Evolutionary conservation across 2,329 filamentous ascomycete species (phyloP).

Genomic region (Monilinia fructicola): DNA sequence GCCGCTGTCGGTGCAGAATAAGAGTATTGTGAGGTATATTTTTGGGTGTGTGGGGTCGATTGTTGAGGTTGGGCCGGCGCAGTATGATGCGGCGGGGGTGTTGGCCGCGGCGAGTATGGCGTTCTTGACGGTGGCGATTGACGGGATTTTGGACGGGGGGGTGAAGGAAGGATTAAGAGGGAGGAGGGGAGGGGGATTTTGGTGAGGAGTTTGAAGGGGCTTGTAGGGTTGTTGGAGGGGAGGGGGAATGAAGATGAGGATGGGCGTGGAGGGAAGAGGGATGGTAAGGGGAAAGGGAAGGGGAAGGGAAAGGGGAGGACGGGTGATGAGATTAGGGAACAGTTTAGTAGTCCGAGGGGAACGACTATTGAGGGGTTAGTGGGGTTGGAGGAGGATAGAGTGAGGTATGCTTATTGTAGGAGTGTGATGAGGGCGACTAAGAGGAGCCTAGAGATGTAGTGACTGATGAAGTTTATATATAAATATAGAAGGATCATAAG

Average conservation of each 20-base stretch:
- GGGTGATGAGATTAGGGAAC: constrained; percentile 71
- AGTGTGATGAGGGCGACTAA: constrained; percentile 69
- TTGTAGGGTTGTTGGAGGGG: constrained; percentile 50
- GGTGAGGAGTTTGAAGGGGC: constrained; percentile 67
- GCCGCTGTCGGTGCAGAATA: constrained; percentile 1
- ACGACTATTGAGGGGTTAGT: constrained; percentile 75
- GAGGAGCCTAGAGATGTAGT: constrained; percentile 35
- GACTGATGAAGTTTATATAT: neutral
- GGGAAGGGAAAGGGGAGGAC: constrained; percentile 56
- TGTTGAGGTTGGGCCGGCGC: constrained; percentile 61
- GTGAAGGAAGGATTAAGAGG: constrained; percentile 75
- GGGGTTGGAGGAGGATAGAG: constrained; percentile 70
- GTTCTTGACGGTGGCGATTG: constrained; percentile 72
- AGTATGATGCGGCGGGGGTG: constrained; percentile 72
- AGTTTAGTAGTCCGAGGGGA: constrained; percentile 72
- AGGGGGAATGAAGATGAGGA: constrained; percentile 1
- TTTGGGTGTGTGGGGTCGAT: constrained; percentile 73
- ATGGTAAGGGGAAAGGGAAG: neutral
- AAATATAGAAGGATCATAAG: neutral
- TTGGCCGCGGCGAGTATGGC: constrained; percentile 74
- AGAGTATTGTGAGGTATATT: constrained; percentile 67
- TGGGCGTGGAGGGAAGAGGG: neutral
- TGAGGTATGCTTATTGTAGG: constrained; percentile 64
- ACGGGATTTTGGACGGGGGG: constrained; percentile 74
- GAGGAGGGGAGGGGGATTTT: constrained; percentile 74